A percentile compares a stretch with the other conserved stretches of the same genome.
These are phyloP conservation scores for Wickerhamomyces silvicola DNA, from an alignment of 805 yeast species.

Conservation along the genomic window DNA sequence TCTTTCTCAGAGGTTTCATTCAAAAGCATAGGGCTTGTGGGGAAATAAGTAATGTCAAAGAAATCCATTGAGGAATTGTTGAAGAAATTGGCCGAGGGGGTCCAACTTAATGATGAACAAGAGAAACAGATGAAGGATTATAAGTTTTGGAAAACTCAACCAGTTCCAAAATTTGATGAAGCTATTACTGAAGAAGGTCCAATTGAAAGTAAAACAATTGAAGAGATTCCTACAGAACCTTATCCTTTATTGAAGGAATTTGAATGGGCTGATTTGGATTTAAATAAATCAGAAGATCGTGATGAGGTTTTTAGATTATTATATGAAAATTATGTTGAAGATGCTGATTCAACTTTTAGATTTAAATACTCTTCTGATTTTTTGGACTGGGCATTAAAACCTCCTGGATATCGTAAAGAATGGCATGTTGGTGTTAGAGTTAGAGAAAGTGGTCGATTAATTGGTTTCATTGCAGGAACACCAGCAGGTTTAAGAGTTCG, in stretches of 20 bases:
- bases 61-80: slow-evolving; percentile 56
- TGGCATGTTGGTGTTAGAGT: slow-evolving; percentile 96
- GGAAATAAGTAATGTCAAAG: slow-evolving; percentile 13
- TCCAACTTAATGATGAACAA: slow-evolving; percentile 47
- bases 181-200: slow-evolving; percentile 68
- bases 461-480: slow-evolving; percentile 89
- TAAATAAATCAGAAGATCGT: slow-evolving; percentile 48
- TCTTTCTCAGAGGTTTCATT: no score
- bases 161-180: slow-evolving; percentile 77
- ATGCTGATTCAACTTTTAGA: slow-evolving; percentile 84
- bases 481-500: slow-evolving; percentile 68
- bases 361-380: slow-evolving; percentile 82
- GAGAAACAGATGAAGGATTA: slow-evolving; percentile 78
- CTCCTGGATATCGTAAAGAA: slow-evolving; percentile 86
- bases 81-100: slow-evolving; percentile 26
- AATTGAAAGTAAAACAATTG: slow-evolving; percentile 68
- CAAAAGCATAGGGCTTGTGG: not conserved
- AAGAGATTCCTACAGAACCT: slow-evolving; percentile 66
- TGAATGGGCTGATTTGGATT: slow-evolving; percentile 82
- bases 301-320: slow-evolving; percentile 74
- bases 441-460: slow-evolving; percentile 63
- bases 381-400: slow-evolving; percentile 86
- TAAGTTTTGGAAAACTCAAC: slow-evolving; percentile 98
- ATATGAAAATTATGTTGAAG: slow-evolving; percentile 92
- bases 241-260: slow-evolving; percentile 63